These are phyloP conservation scores for Inga oerstediana DNA, from an alignment of 306 rosid genomes.

Conservation along the genomic window DNA sequence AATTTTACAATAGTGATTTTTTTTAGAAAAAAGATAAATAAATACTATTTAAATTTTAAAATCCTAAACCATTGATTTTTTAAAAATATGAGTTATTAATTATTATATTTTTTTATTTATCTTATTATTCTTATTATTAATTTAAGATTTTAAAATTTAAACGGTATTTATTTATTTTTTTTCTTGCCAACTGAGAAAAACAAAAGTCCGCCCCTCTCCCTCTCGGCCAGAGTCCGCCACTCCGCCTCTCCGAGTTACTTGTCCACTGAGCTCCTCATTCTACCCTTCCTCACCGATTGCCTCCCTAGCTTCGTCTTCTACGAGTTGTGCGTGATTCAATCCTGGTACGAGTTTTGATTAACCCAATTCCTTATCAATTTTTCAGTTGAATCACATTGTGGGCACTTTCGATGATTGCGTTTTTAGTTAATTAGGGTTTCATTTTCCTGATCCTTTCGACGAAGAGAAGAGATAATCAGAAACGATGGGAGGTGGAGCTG, in stretches of 20 bases:
- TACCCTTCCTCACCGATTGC: background rate
- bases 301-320: background rate
- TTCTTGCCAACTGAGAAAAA: background rate
- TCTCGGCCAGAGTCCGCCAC: background rate
- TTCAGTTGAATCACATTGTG: background rate
- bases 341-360: background rate
- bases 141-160: too few species aligned
- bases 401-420: background rate
- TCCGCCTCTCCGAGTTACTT: too few species aligned
- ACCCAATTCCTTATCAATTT: background rate
- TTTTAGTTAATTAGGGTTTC: conserved; percentile 32
- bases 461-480: conserved; percentile 21
- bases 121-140: too few species aligned
- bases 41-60: too few species aligned
- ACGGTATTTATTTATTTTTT: too few species aligned
- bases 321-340: background rate
- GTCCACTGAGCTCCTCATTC: background rate
- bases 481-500: conserved; percentile 69
- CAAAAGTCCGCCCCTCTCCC: background rate
- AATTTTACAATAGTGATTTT: too few species aligned
- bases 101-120: too few species aligned
- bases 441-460: conserved; percentile 18
- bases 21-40: too few species aligned
- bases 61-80: too few species aligned
- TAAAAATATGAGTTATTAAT: too few species aligned